Evolutionary conservation across 2,329 filamentous ascomycete species (phyloP).

Genomic region (Fusarium tjaetaba): DNA sequence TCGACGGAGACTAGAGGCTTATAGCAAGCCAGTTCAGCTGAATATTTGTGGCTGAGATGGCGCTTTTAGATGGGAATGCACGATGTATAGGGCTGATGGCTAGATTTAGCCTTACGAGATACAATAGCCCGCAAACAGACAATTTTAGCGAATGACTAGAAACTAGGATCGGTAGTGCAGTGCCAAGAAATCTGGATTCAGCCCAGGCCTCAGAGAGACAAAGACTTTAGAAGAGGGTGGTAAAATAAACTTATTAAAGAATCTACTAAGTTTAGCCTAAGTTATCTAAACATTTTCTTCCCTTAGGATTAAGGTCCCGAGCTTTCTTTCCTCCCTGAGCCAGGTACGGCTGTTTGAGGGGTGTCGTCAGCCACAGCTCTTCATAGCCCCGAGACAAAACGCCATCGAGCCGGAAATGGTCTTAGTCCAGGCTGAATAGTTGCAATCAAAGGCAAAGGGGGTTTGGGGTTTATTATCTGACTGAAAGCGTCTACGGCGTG

Average conservation of each 20-base stretch:
- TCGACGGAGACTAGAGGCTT: too few relatives aligned
- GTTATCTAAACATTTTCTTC: too few relatives aligned
- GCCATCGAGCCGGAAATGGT: not conserved
- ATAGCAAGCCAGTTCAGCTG: not conserved
- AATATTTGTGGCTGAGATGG: not conserved
- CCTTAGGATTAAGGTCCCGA: too few relatives aligned
- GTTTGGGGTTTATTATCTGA: accelerated
- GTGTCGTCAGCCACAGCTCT: not conserved
- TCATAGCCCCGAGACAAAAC: not conserved
- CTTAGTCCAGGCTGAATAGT: accelerated
- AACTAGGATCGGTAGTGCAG: accelerated
- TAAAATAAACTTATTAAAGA: too few relatives aligned
- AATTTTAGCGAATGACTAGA: not conserved
- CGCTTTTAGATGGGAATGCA: not conserved
- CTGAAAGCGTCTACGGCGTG: not conserved
- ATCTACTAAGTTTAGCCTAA: too few relatives aligned
- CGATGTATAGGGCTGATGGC: too few relatives aligned
- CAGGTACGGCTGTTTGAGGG: accelerated
- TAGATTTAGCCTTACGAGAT: not conserved
- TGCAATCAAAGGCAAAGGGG: accelerated
- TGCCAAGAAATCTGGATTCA: not conserved
- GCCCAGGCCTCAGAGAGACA: not conserved
- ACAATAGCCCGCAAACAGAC: not conserved
- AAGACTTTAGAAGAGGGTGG: too few relatives aligned
- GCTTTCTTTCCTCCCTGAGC: too few relatives aligned